A percentile compares a stretch with the other conserved stretches of the same genome.
These are phyloP conservation scores for Aspergillus affinis DNA, from an alignment of 495 filamentous ascomycete genomes.

Conservation along the genomic window DNA sequence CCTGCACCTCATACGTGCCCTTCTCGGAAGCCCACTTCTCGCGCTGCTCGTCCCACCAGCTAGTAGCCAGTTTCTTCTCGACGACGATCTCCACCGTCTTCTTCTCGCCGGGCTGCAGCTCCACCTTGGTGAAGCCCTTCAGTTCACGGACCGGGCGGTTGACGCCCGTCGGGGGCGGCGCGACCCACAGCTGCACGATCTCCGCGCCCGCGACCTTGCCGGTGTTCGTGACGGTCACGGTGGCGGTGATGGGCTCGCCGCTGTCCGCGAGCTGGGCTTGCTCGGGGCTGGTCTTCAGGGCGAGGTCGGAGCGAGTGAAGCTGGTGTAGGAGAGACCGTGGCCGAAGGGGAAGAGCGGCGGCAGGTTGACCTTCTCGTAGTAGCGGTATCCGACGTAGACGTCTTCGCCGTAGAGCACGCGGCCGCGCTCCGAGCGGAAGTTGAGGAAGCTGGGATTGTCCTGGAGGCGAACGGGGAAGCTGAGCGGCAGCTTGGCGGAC, in stretches of 20 bases:
- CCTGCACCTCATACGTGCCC: constrained; percentile 65
- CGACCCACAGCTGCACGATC: constrained; percentile 76
- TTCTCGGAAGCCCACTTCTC: constrained; percentile 76
- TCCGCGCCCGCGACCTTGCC: constrained; percentile 67
- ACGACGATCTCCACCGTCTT: constrained; percentile 63
- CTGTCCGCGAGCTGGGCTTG: constrained; percentile 26
- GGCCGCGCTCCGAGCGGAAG: constrained; percentile 74
- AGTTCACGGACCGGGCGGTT: constrained; percentile 74
- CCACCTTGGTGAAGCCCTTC: constrained; percentile 78
- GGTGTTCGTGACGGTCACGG: constrained; percentile 68
- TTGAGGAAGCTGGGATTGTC: constrained; percentile 77
- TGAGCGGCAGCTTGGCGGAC: constrained; percentile 55
- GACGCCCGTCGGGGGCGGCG: constrained; percentile 52
- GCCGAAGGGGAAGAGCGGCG: constrained; percentile 75
- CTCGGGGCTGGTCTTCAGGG: constrained; percentile 38
- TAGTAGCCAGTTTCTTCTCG: constrained; percentile 72
- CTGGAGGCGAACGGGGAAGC: constrained; percentile 64
- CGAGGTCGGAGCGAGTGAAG: constrained; percentile 66
- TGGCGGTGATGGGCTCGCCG: constrained; percentile 56
- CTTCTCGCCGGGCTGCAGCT: constrained; percentile 66
- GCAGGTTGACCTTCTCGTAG: constrained; percentile 69
- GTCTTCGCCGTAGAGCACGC: constrained; percentile 76
- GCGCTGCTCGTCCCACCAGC: constrained; percentile 75
- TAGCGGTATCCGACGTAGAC: constrained; percentile 82
- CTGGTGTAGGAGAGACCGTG: constrained; percentile 81